Base-by-base conservation (phyloP, 2,329 filamentous ascomycete species). In the Shiraia sp. region DNA sequence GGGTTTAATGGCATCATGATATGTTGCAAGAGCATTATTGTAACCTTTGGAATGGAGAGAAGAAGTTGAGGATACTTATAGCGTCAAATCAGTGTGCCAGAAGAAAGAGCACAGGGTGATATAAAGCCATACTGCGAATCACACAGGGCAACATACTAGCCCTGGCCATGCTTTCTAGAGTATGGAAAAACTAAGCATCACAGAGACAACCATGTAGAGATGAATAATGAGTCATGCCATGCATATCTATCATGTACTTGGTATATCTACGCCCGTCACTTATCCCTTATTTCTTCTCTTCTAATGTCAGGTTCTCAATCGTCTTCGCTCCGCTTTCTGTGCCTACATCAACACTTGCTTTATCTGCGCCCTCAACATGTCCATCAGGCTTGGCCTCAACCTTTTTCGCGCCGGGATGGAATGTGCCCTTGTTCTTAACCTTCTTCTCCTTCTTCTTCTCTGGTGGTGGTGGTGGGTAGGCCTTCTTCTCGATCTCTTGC, bases 401-500 rank as follows among this genome's bases (percentile, higher is more conserved):
- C 33, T 62, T 63, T 49, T 63, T 63, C 22, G 38, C 38, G 14
- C 59, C 59, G 0, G 83, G 85, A 63, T 84, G 79, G 46, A 80
- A 77, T 1, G 81, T 79, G 1, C 88, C 87, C 71, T 86, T 85
- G 59, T 91, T 82, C 78, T 91, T 93, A 59, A 82, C 82, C 52
- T 79, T 75, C 62, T 79, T 82, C 72, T 90, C 87, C 75, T 89
- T 85, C 66, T 80, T 79, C 54, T 82, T 79, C 3, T 74, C 69
- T 17, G 76, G 75, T 0, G 79, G 76, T 6, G 74, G 74, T 82
- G 76, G 82, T 13, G 93, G 93, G 79, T 97, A 99, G 22, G 91
- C 93, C 66, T 86, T 85, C 37, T 80, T 66, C 36, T 85, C 80
- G 39, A 90, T 79, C 42, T 84, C 82, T 72, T 95, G 86, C 90